These are phyloP conservation scores for Colletotrichum scovillei DNA, from an alignment of 2,329 filamentous ascomycete species.

Conservation along the genomic window DNA sequence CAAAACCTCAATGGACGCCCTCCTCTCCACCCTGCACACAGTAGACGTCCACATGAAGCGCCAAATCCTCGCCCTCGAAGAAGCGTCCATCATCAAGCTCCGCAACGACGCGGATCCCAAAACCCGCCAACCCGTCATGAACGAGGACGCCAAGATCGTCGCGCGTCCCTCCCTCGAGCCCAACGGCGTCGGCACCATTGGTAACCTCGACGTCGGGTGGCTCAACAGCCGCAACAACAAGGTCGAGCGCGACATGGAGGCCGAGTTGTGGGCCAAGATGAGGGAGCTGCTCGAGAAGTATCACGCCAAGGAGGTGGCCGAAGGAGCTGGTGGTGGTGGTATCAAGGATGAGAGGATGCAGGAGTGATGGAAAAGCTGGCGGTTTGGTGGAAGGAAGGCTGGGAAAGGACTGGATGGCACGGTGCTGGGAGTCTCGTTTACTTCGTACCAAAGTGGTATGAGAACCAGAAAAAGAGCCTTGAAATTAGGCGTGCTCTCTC, in stretches of 20 bases:
- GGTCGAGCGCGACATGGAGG: constrained; percentile 85
- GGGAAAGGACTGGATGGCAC: background rate
- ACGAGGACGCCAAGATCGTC: constrained; percentile 36
- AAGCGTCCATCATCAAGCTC: constrained; percentile 78
- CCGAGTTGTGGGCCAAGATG: constrained; percentile 75
- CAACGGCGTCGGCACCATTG: constrained; percentile 66
- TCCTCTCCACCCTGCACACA: constrained; percentile 78
- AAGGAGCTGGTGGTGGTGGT: constrained; percentile 27
- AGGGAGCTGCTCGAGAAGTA: constrained; percentile 49
- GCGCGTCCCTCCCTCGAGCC: constrained; percentile 60
- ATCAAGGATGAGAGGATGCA: constrained; percentile 34
- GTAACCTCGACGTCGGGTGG: constrained; percentile 84
- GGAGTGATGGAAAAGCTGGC: background rate
- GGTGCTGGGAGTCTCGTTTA: background rate
- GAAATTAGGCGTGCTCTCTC: background rate
- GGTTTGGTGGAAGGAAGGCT: background rate
- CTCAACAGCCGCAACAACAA: constrained; percentile 87
- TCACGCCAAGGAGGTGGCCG: constrained; percentile 12
- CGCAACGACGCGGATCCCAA: constrained; percentile 40
- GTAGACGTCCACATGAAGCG: constrained; percentile 80
- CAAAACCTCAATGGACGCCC: constrained; percentile 71
- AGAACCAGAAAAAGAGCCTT: background rate
- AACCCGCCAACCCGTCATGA: constrained; percentile 40
- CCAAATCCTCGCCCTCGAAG: constrained; percentile 83
- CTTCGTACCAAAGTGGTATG: background rate